These are phyloP conservation scores for Fusarium sp. DNA, from an alignment of 2,329 filamentous ascomycete genomes.

Conservation along the genomic window DNA sequence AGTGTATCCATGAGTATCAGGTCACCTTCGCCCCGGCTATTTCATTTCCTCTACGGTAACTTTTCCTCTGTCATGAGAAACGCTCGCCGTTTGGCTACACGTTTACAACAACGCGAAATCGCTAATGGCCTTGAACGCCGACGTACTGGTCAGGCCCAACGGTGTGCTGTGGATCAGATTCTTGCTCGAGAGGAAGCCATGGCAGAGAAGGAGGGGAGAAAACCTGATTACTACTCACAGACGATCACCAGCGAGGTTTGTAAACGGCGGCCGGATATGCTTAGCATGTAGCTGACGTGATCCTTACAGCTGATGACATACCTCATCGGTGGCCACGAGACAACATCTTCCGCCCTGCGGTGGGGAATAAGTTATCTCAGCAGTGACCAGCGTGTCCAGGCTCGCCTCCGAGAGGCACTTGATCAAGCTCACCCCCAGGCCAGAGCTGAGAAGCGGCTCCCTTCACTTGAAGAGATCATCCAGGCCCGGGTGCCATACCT, in stretches of 20 bases:
- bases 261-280: not conserved
- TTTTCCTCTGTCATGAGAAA: not conserved
- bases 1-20: conserved; percentile 19
- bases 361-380: conserved; percentile 29
- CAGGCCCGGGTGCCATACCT: conserved; percentile 24
- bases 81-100: not conserved
- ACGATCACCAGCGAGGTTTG: conserved; percentile 21
- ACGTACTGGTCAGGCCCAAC: conserved; percentile 13
- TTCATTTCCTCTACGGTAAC: conserved; percentile 20
- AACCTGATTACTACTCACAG: conserved; percentile 19
- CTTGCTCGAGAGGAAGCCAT: conserved; percentile 17
- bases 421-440: conserved; percentile 11
- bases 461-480: conserved; percentile 15
- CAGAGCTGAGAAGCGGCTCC: not conserved
- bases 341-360: conserved; percentile 19
- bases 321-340: conserved; percentile 27
- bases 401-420: not conserved
- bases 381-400: conserved; percentile 16
- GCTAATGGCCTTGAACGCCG: conserved; percentile 9
- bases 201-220: conserved; percentile 21
- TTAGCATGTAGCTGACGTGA: not conserved
- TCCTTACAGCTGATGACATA: conserved; percentile 18
- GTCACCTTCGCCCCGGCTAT: conserved; percentile 6
- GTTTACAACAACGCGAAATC: conserved; percentile 7
- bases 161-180: conserved; percentile 26